These are phyloP conservation scores for Fusarium brachygibbosum DNA, from an alignment of 2,329 filamentous ascomycete species.

Conservation along the genomic window DNA sequence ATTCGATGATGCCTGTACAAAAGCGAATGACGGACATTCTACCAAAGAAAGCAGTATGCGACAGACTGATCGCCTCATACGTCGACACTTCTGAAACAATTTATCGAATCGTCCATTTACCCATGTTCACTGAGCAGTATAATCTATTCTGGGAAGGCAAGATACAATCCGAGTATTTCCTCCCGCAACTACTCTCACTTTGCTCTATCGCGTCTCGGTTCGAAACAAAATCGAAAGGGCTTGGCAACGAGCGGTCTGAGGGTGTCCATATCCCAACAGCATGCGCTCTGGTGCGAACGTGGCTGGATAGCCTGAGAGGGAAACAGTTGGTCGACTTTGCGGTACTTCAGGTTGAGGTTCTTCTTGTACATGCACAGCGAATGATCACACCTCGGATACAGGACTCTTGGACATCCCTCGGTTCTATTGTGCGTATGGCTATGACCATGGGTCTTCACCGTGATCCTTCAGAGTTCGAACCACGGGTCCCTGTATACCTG, in stretches of 20 bases:
- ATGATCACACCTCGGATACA: constrained; percentile 66
- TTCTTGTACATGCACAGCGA: constrained; percentile 66
- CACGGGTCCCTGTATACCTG: constrained; percentile 63
- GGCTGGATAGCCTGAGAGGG: constrained; percentile 66
- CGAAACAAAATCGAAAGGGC: constrained; percentile 63
- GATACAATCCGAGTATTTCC: constrained; percentile 62
- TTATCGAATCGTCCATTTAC: constrained; percentile 67
- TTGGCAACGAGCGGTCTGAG: constrained; percentile 65
- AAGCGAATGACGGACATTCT: constrained; percentile 71
- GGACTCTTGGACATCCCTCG: constrained; percentile 68
- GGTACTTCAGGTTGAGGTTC: constrained; percentile 67
- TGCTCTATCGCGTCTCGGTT: constrained; percentile 68
- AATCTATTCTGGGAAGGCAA: constrained; percentile 65
- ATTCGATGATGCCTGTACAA: constrained; percentile 69
- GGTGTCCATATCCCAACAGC: constrained; percentile 70
- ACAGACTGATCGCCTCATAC: constrained; percentile 64
- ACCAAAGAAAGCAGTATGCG: constrained; percentile 65
- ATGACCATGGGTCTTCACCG: constrained; percentile 72
- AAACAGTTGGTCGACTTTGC: constrained; percentile 67
- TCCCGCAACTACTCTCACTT: constrained; percentile 67
- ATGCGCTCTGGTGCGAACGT: constrained; percentile 66
- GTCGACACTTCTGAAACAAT: constrained; percentile 65
- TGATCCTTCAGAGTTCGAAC: constrained; percentile 67
- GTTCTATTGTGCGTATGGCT: constrained; percentile 67
- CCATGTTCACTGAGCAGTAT: constrained; percentile 65